Conservation (phyloP, 768 basidiomycete genomes). For the Lactifluus pinguis region DNA sequence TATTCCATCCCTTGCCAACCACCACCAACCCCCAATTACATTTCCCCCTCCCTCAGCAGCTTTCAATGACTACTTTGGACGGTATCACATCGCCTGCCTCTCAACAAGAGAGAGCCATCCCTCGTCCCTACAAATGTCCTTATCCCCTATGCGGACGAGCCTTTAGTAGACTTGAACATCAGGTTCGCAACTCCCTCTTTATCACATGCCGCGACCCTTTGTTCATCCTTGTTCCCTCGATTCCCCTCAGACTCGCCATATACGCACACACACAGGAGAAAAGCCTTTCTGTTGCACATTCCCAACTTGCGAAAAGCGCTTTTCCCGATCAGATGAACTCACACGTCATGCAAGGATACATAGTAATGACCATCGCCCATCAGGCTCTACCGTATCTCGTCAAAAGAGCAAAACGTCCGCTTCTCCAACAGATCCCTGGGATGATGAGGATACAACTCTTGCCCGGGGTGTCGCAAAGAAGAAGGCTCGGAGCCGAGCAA, state of each 20-base stretch:
- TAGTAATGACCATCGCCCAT: conserved; percentile 42
- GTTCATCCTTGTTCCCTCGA: neutral
- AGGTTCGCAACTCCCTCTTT: conserved; percentile 41
- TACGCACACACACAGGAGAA: conserved; percentile 97
- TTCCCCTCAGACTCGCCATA: conserved; percentile 76
- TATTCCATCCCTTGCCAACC: neutral
- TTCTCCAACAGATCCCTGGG: conserved; percentile 14
- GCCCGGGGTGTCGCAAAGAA: conserved; percentile 14
- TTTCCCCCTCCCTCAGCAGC: neutral
- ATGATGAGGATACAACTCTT: conserved; percentile 10
- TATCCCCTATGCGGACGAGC: conserved; percentile 87
- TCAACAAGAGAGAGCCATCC: conserved; percentile 20
- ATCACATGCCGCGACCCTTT: neutral
- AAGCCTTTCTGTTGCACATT: conserved; percentile 92
- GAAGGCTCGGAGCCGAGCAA: conserved; percentile 69
- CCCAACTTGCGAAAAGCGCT: conserved; percentile 95
- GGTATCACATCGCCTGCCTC: neutral
- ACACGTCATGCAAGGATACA: conserved; percentile 95
- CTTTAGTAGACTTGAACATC: conserved; percentile 93
- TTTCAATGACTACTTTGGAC: neutral
- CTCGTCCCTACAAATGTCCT: conserved; percentile 94
- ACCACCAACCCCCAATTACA: neutral
- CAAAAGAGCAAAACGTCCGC: conserved; percentile 3
- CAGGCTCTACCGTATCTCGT: neutral
- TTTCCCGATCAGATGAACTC: conserved; percentile 96